These are phyloP conservation scores for Oryza coarctata DNA, from an alignment of 176 grass and related monocot genomes.

Conservation along the genomic window DNA sequence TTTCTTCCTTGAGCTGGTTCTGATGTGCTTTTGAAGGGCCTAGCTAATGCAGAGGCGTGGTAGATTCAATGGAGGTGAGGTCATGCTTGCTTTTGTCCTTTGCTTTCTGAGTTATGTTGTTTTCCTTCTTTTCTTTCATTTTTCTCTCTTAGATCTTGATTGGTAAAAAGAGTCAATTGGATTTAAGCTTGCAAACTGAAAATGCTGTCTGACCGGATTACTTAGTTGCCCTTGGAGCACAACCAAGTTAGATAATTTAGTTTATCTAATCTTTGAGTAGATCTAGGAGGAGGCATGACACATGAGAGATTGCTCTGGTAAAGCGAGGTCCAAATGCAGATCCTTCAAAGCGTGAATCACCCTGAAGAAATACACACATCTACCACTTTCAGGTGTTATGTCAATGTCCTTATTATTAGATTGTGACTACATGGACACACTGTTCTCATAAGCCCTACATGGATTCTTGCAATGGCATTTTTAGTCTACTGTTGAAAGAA, in stretches of 20 bases:
- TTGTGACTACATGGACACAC: not conserved
- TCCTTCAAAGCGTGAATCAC: conserved; percentile 35
- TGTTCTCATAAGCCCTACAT: not conserved
- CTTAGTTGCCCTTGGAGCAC: not conserved
- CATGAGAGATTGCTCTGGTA: conserved; percentile 30
- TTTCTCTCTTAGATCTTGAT: conserved; percentile 1
- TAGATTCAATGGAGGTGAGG: conserved; percentile 34
- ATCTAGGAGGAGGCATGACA: conserved; percentile 41
- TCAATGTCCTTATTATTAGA: conserved; percentile 28
- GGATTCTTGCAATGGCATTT: not conserved
- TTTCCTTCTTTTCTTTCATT: not conserved
- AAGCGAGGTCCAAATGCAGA: conserved; percentile 36
- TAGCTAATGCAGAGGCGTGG: conserved; percentile 10
- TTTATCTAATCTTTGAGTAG: conserved; percentile 39
- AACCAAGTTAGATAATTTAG: conserved; percentile 33
- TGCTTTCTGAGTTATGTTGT: conserved; percentile 33
- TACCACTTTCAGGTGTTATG: conserved; percentile 39
- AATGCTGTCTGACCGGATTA: conserved; percentile 5
- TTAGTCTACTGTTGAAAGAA: not conserved
- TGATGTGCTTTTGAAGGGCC: conserved; percentile 36
- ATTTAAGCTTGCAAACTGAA: conserved; percentile 14
- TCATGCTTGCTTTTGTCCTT: conserved; percentile 31
- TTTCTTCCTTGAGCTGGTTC: conserved; percentile 28
- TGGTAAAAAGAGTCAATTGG: conserved; percentile 20
- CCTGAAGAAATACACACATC: conserved; percentile 36